Evolutionary conservation across 495 filamentous ascomycete species (phyloP).

Genomic region (Mytilinidion resinicola): DNA sequence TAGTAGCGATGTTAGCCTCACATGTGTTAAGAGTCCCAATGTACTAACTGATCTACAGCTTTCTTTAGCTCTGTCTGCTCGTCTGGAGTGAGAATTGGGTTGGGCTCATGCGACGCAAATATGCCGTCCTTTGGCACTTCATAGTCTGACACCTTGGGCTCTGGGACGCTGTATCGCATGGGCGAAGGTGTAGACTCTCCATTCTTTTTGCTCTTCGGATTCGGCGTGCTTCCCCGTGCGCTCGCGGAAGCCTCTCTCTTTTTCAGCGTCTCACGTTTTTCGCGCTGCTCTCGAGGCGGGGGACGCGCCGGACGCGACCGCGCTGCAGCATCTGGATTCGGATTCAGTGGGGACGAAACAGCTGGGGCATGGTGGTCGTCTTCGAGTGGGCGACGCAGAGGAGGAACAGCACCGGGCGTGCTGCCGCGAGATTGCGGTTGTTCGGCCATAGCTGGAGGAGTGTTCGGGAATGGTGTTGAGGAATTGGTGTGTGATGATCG

Average conservation of each 20-base stretch:
- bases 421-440: constrained; percentile 22
- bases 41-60: constrained; percentile 32
- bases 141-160: constrained; percentile 34
- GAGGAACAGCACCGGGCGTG: constrained; percentile 17
- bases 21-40: not conserved
- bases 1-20: constrained; percentile 28
- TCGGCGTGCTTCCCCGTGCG: constrained; percentile 27
- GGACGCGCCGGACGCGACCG: constrained; percentile 25
- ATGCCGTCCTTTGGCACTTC: constrained; percentile 34
- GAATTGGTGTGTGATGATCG: no score
- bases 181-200: constrained; percentile 28
- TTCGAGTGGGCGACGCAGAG: constrained; percentile 25
- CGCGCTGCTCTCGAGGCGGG: constrained; percentile 37
- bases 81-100: constrained; percentile 35
- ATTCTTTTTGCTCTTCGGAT: constrained; percentile 27
- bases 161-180: constrained; percentile 36
- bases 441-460: constrained; percentile 22
- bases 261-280: constrained; percentile 40
- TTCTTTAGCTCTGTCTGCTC: constrained; percentile 34
- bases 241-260: constrained; percentile 36
- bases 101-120: constrained; percentile 36
- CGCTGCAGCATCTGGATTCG: constrained; percentile 25
- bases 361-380: constrained; percentile 33
- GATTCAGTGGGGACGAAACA: constrained; percentile 38
- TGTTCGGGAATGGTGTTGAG: not conserved